phyloP scores from a whole-genome alignment of 148 eudicot genomes.

The Silene uniflora region DNA sequence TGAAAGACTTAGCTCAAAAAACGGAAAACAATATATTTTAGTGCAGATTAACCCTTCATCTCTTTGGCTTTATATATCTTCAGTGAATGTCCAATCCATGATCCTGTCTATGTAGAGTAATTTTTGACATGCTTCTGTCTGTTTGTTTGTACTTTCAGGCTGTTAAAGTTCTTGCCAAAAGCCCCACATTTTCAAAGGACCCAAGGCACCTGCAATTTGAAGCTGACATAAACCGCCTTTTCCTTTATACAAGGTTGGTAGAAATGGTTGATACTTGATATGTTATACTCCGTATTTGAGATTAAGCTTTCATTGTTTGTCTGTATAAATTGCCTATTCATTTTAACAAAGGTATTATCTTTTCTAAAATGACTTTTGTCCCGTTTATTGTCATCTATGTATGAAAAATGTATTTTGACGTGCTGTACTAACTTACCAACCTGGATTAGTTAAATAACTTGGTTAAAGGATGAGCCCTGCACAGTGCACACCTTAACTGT shows the following conservation, averaged over 20 bases:
- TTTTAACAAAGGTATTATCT: not conserved
- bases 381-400: not conserved
- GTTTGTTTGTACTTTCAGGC: slow-evolving; percentile 42
- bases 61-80: not conserved
- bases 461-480: too few relatives aligned
- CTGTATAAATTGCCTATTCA: not conserved
- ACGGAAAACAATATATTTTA: too few relatives aligned
- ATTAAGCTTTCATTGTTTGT: too few relatives aligned
- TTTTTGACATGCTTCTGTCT: slow-evolving; percentile 1
- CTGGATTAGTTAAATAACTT: too few relatives aligned
- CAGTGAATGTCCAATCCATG: not conserved
- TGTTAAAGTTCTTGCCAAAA: slow-evolving; percentile 79
- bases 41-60: not conserved
- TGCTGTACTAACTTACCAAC: too few relatives aligned
- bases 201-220: slow-evolving; percentile 86
- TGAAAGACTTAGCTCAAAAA: too few relatives aligned
- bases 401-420: not conserved
- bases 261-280: not conserved
- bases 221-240: slow-evolving; percentile 86
- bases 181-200: slow-evolving; percentile 73
- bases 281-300: not conserved
- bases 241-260: slow-evolving; percentile 78
- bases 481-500: too few relatives aligned
- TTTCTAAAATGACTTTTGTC: not conserved
- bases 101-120: not conserved